phyloP scores from a whole-genome alignment of 768 basidiomycete species.

The Butyriboletus loyo region DNA sequence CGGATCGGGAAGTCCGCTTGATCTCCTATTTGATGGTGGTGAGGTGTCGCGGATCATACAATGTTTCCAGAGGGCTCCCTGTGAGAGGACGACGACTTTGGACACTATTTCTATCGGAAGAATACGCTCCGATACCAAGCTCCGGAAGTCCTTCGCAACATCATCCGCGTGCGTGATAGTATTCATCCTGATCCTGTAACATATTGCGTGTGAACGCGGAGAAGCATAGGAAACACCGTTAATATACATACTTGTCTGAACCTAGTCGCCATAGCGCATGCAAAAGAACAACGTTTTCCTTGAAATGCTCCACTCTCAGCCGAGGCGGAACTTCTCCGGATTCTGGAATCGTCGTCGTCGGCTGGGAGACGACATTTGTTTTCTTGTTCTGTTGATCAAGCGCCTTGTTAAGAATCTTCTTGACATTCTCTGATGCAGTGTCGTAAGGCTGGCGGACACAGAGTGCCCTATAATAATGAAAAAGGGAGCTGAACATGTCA shows the following conservation, averaged over 20 bases:
- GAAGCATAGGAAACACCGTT: not conserved
- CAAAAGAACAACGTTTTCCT: conserved; percentile 69
- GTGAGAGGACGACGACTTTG: conserved; percentile 66
- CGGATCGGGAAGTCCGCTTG: conserved; percentile 23
- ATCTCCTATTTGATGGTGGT: conserved; percentile 26
- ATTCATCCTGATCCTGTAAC: conserved; percentile 38
- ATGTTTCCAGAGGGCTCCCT: conserved; percentile 84
- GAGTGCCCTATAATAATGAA: conserved; percentile 89
- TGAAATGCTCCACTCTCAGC: conserved; percentile 60
- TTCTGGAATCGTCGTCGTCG: conserved; percentile 25
- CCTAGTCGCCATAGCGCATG: conserved; percentile 68
- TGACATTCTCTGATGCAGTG: conserved; percentile 83
- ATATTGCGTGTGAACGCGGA: conserved; percentile 2
- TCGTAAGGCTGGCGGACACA: conserved; percentile 86
- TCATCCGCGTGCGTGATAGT: conserved; percentile 45
- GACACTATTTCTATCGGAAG: conserved; percentile 76
- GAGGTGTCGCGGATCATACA: conserved; percentile 62
- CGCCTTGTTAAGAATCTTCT: conserved; percentile 63
- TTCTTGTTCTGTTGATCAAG: conserved; percentile 56
- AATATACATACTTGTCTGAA: conserved; percentile 51
- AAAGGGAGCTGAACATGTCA: conserved; percentile 75
- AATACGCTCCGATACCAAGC: conserved; percentile 62
- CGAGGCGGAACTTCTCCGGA: conserved; percentile 43
- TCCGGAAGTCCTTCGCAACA: conserved; percentile 54
- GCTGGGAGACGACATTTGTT: conserved; percentile 38